Conservation (phyloP, 257 asterid species). For the Paulownia fortunei region DNA sequence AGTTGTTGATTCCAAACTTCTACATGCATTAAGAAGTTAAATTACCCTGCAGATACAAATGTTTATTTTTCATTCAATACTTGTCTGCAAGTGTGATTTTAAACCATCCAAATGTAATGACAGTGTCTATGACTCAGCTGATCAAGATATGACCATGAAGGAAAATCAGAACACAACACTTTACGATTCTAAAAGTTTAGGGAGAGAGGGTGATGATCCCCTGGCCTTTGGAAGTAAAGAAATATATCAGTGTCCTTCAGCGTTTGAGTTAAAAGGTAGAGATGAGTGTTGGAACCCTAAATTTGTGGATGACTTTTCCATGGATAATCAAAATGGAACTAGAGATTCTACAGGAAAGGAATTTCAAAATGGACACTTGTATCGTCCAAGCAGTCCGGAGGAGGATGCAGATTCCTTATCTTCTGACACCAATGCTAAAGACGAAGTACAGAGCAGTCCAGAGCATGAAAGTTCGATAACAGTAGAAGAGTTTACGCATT, state of each 20-base stretch:
- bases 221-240: slow-evolving; percentile 36
- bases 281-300: slow-evolving; percentile 40
- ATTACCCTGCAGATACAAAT: slow-evolving; percentile 8
- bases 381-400: slow-evolving; percentile 27
- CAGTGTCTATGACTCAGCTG: slow-evolving; percentile 53
- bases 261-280: slow-evolving; percentile 25
- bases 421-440: slow-evolving; percentile 23
- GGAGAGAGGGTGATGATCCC: slow-evolving; percentile 40
- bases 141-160: slow-evolving; percentile 52
- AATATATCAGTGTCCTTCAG: slow-evolving; percentile 21
- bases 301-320: slow-evolving; percentile 36
- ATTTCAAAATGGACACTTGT: slow-evolving; percentile 32
- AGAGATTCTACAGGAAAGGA: slow-evolving; percentile 31
- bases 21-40: slow-evolving; percentile 26
- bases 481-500: slow-evolving; percentile 25
- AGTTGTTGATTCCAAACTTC: background rate
- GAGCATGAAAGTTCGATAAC: slow-evolving; percentile 30
- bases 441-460: slow-evolving; percentile 27
- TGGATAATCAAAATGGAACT: slow-evolving; percentile 33
- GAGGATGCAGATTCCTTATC: slow-evolving; percentile 34
- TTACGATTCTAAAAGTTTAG: slow-evolving; percentile 37
- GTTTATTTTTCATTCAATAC: slow-evolving; percentile 8
- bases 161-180: slow-evolving; percentile 44
- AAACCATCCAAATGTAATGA: slow-evolving; percentile 39
- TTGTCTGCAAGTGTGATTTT: slow-evolving; percentile 27